These are phyloP conservation scores for Phytophthora meadii DNA, from an alignment of 352 stramenopile genomes.

Conservation along the genomic window DNA sequence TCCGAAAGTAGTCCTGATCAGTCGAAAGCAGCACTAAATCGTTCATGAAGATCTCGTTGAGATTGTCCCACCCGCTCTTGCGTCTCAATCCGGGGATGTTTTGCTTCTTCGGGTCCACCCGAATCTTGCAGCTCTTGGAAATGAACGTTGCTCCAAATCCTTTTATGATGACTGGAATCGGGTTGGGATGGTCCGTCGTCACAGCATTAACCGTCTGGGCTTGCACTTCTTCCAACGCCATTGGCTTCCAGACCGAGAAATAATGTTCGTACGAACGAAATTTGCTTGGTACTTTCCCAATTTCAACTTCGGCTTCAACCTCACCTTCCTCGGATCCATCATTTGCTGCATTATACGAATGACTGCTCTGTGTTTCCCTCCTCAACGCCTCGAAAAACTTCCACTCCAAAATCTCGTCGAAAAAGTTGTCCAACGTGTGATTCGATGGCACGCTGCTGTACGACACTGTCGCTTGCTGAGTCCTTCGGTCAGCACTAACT, in stretches of 20 bases:
- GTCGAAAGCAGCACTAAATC: constrained; percentile 81
- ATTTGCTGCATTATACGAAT: constrained; percentile 57
- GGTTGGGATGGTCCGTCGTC: constrained; percentile 60
- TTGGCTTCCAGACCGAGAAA: constrained; percentile 88
- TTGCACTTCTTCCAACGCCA: constrained; percentile 89
- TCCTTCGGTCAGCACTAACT: constrained; percentile 30
- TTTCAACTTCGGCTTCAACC: constrained; percentile 61
- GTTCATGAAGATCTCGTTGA: constrained; percentile 73
- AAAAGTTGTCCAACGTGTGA: constrained; percentile 84
- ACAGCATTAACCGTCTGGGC: constrained; percentile 85
- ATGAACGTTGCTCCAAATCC: constrained; percentile 64
- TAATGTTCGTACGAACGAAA: constrained; percentile 91
- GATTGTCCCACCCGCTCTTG: constrained; percentile 34
- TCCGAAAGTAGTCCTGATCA: constrained; percentile 60
- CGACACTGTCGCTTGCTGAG: constrained; percentile 17
- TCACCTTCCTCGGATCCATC: constrained; percentile 81
- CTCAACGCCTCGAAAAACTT: constrained; percentile 71
- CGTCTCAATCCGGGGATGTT: constrained; percentile 30
- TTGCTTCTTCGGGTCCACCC: constrained; percentile 67
- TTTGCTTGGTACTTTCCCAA: constrained; percentile 80
- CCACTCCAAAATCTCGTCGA: constrained; percentile 86
- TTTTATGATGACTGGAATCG: constrained; percentile 58
- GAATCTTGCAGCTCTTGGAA: constrained; percentile 72
- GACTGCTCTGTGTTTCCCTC: constrained; percentile 62
- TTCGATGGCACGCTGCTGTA: constrained; percentile 37